Conservation (phyloP, 1,284 basidiomycete species). For the Coriolopsis trogii region DNA sequence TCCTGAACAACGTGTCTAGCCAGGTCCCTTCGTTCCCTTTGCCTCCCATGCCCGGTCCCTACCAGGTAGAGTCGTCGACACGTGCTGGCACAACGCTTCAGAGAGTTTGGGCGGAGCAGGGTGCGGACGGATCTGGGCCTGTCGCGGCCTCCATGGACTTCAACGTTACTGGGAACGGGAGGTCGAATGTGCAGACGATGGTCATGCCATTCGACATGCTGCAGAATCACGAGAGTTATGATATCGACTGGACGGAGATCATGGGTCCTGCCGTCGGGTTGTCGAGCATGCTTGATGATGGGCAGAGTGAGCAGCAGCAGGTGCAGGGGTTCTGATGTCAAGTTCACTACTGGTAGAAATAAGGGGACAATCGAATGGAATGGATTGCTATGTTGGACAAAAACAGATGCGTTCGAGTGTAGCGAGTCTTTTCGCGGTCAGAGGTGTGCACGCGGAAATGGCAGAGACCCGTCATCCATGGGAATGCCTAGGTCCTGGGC, state of each 20-base stretch:
- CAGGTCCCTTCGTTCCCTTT: slow-evolving; percentile 1
- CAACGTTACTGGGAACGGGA: background rate
- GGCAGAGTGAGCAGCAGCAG: no score
- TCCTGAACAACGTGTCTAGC: slow-evolving; percentile 1
- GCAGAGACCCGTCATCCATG: background rate
- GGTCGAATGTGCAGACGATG: slow-evolving; percentile 19
- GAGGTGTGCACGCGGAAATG: background rate
- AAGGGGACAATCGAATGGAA: no score
- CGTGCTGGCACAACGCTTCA: background rate
- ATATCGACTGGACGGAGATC: slow-evolving; percentile 7
- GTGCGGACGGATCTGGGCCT: background rate
- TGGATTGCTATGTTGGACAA: no score
- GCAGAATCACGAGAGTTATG: slow-evolving; percentile 21
- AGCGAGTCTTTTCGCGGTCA: no score
- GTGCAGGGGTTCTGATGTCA: no score
- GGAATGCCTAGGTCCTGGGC: slow-evolving; percentile 56
- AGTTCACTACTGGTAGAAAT: no score
- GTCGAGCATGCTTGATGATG: background rate
- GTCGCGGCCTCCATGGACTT: background rate
- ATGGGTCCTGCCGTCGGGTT: slow-evolving; percentile 2
- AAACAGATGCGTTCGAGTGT: no score
- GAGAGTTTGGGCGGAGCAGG: background rate
- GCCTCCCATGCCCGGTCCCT: slow-evolving; percentile 1
- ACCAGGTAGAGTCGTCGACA: slow-evolving; percentile 5
- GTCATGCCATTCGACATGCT: slow-evolving; percentile 28